Conservation (phyloP, 257 asterid genomes). For the Lycium ferocissimum region DNA sequence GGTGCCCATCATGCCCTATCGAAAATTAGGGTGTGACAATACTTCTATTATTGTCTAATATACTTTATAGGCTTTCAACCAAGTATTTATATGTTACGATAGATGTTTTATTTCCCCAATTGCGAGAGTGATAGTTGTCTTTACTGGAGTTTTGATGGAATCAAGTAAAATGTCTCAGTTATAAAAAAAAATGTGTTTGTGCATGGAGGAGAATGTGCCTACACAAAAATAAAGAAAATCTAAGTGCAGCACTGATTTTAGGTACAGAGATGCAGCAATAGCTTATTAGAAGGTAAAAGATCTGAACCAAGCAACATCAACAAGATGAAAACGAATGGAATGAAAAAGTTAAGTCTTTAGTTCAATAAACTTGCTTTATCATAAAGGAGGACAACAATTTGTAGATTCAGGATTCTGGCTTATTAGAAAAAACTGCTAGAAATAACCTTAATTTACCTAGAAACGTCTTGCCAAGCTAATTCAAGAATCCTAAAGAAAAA, state of each 20-base stretch:
- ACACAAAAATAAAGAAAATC: background rate
- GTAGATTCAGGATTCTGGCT: background rate
- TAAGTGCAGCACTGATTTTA: constrained; percentile 1
- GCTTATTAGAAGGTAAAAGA: background rate
- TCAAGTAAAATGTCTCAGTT: background rate
- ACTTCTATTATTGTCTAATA: background rate
- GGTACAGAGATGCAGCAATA: background rate
- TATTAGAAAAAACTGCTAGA: too few relatives aligned
- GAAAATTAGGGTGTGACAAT: too few relatives aligned
- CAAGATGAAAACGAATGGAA: background rate
- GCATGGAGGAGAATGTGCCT: background rate
- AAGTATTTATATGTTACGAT: too few relatives aligned
- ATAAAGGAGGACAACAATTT: background rate
- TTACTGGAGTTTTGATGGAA: too few relatives aligned
- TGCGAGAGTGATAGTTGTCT: background rate
- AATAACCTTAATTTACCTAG: too few relatives aligned
- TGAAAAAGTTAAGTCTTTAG: background rate
- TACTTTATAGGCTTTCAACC: background rate
- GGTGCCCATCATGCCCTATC: too few relatives aligned
- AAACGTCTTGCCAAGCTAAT: too few relatives aligned
- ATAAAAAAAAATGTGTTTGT: background rate
- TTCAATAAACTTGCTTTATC: constrained; percentile 7
- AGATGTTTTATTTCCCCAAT: background rate
- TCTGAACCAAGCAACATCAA: background rate
- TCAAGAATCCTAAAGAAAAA: too few relatives aligned